Base-by-base conservation (phyloP, 2,329 filamentous ascomycete genomes). In the Zymoseptoria ardabiliae region DNA sequence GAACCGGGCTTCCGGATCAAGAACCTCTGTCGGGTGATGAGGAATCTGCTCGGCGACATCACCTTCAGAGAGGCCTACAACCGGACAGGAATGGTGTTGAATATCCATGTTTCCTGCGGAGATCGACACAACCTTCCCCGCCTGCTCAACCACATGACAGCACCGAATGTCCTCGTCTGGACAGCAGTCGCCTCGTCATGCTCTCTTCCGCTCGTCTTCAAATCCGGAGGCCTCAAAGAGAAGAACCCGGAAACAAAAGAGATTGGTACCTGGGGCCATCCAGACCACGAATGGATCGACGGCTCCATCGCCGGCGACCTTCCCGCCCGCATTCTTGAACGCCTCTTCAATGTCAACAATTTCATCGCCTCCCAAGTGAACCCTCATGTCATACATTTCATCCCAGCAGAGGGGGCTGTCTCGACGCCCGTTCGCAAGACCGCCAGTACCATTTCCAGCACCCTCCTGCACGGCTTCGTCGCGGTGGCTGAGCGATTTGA, bases 351-450 rank as follows among this genome's bases (percentile, higher is more conserved):
- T 70, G 92, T 97, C 71, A 97, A 97, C 70, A 93, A 97, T 72
- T 97, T 97, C 71, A 97, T 97, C 66, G 93, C 97, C 19, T 96
- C 91, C 0, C 93, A 97, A 72, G 91, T 97, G 55, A 97, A 97
- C 68, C 93, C 93, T 0, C 93, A 97, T 68, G 90, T 97, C 8
- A 85, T 95, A 0, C 90, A 91, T 0, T 96, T 97, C 68, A 77
- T 97, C 17, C 80, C 84, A 17, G 89, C 86, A 65, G 89, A 95
- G 59, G 88, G 91, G 61, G 80, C 82, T 23, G 73, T 82, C 1
- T 58, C 59, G 6, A 58, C 57, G 9, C 17, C 35, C 7, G n/a
- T 63, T n/a, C 56, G 56, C 19, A 54, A 57, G 23, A 57, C 49
- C 64, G 72, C 61, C 13, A 55, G 54, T 2, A 25, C 62, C 10